These are phyloP conservation scores for Torulaspora microellipsoides DNA, from an alignment of 805 yeast species.

Conservation along the genomic window DNA sequence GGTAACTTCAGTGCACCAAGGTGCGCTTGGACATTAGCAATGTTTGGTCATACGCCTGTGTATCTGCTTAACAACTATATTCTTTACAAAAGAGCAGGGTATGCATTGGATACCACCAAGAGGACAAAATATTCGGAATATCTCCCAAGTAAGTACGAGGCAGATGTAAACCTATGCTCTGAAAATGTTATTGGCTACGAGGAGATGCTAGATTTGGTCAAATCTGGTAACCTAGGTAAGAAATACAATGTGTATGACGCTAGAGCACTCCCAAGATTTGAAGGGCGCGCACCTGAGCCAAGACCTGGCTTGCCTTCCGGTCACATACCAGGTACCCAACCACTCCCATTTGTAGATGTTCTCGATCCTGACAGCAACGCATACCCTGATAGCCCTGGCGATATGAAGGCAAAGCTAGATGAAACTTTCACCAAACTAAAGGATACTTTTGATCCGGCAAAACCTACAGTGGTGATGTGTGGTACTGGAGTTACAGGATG, in stretches of 20 bases:
- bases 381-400: conserved; percentile 39
- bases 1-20: conserved; percentile 89
- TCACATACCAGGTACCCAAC: conserved; percentile 76
- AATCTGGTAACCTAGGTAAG: conserved; percentile 40
- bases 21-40: conserved; percentile 83
- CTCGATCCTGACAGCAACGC: conserved; percentile 44
- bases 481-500: conserved; percentile 98
- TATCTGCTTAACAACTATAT: conserved; percentile 66
- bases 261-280: conserved; percentile 66
- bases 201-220: conserved; percentile 56
- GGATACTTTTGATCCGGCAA: conserved; percentile 36
- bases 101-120: conserved; percentile 40
- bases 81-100: conserved; percentile 44
- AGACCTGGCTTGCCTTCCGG: conserved; percentile 86
- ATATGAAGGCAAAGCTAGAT: conserved; percentile 40
- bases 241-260: conserved; percentile 72
- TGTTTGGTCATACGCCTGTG: conserved; percentile 72
- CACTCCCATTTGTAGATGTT: conserved; percentile 68
- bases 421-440: conserved; percentile 44
- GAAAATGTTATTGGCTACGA: conserved; percentile 63
- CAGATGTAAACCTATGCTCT: conserved; percentile 34
- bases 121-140: conserved; percentile 15
- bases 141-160: conserved; percentile 33
- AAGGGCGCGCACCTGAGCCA: conserved; percentile 83
- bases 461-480: conserved; percentile 82